Evolutionary conservation across 208 protist genomes (phyloP), one percentile per base, ranked within the genome.

Genomic region (Blastocrithidia nonstop): DNA sequence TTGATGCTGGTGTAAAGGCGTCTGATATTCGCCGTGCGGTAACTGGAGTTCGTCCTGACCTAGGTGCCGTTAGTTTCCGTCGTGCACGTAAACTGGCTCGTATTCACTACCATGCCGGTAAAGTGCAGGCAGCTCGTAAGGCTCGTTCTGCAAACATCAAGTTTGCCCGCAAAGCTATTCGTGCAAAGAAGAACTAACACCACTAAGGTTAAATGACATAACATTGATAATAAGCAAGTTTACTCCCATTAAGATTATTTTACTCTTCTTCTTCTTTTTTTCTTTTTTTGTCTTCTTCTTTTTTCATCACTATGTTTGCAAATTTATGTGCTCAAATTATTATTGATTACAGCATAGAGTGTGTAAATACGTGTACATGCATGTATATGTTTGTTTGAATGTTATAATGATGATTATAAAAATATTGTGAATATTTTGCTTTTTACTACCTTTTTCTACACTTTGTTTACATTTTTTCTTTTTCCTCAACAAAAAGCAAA

Each of bases 31-130:
- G 62, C 64, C 61, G 61, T 41, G 71, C 59, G 4, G 79, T 78
- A n/a, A 71, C 73, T 23, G 66, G 67, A 8, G 64, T 88, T 25
- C 79, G 79, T 51, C 79, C 79, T 45, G 79, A 88, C 64, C 79
- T 84, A 29, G 74, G 74, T 13, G 65, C 78, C 41, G 57, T 81
- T 39, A 50, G 71, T 16, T 88, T 79, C 68, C 79, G 79, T 65
- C 79, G 79, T 49, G 79, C 79, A 15, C 70, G 68, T 54, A 72
- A 73, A 57, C 61, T 88, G 50, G 71, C 79, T 9, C 49, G 42
- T 60, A 68, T 82, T 25, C 40, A 49, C 24, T 64, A 50, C 52
- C 73, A 66, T 71, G 73, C 65, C 38, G 54, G 48, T 35, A 81
- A 81, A 65, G 67, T 88, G 16, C 26, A 36, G 8, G 78, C 70